A percentile compares a stretch with the other conserved stretches of the same genome.
phyloP scores from a whole-genome alignment of 1,139 yeast genomes.

The Yamadazyma songkhlaensis region DNA sequence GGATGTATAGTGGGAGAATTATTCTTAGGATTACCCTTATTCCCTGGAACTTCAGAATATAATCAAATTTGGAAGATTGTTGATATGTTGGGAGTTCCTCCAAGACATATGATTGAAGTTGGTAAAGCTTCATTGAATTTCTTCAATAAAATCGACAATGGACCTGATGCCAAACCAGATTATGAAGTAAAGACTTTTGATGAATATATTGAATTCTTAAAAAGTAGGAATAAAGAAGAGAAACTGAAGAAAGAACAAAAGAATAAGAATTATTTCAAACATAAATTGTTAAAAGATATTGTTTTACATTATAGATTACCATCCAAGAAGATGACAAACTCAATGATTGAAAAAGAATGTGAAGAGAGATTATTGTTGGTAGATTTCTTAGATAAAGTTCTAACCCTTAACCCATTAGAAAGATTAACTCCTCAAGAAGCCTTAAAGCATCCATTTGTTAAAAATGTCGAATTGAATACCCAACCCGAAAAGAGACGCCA shows the following conservation, averaged over 20 bases:
- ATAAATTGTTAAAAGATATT: conserved; percentile 69
- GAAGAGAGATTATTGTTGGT: conserved; percentile 67
- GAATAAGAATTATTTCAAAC: conserved; percentile 80
- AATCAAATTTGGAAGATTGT: conserved; percentile 83
- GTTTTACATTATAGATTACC: conserved; percentile 74
- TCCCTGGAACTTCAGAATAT: conserved; percentile 94
- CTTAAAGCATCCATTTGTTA: conserved; percentile 83
- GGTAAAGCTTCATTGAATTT: conserved; percentile 81
- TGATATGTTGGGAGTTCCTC: conserved; percentile 84
- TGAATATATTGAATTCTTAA: conserved; percentile 37
- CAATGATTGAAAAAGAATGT: conserved; percentile 66
- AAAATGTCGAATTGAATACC: conserved; percentile 7
- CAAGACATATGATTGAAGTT: conserved; percentile 94
- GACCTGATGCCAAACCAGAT: conserved; percentile 28
- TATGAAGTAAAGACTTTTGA: conserved; percentile 33
- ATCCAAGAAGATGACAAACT: conserved; percentile 64
- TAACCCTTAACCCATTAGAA: conserved; percentile 86
- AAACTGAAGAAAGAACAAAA: conserved; percentile 69
- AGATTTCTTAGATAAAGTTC: conserved; percentile 74
- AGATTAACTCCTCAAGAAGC: conserved; percentile 98
- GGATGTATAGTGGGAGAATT: conserved; percentile 96
- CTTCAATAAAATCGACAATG: conserved; percentile 44
- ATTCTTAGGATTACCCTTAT: conserved; percentile 87
- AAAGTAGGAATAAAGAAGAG: conserved; percentile 33
- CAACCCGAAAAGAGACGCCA: not conserved